Conservation (phyloP, 73 alveolate genomes). For the Symbiodinium pilosum region DNA sequence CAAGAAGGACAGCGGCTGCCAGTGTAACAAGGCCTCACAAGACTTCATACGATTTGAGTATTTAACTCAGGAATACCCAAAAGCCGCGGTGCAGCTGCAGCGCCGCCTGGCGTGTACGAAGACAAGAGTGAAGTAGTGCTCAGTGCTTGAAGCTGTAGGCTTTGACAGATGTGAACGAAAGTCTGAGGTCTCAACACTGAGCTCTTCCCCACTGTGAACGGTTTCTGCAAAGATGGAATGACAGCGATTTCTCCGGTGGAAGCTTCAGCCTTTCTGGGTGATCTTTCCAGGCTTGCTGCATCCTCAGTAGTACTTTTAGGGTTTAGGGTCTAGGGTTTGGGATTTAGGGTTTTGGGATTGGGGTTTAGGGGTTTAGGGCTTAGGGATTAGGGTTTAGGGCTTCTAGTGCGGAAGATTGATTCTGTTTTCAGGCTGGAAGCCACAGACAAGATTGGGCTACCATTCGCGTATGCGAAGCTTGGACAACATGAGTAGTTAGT, state of each 20-base stretch:
- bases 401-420: too few relatives aligned
- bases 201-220: conserved; percentile 91
- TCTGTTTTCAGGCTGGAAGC: conserved; percentile 45
- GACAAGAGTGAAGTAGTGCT: too few relatives aligned
- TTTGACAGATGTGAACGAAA: too few relatives aligned
- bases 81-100: conserved; percentile 51
- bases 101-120: conserved; percentile 11
- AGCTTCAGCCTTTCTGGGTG: conserved; percentile 71
- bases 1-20: conserved; percentile 24
- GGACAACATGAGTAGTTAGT: neutral
- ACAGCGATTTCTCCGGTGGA: conserved; percentile 43
- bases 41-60: neutral
- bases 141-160: too few relatives aligned
- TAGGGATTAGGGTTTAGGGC: too few relatives aligned
- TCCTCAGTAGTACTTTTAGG: neutral
- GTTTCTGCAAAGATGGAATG: conserved; percentile 70
- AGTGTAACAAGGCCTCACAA: neutral
- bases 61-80: conserved; percentile 31
- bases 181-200: conserved; percentile 78
- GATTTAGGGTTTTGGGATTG: neutral
- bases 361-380: neutral
- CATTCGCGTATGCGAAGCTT: conserved; percentile 71
- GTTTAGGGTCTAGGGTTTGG: neutral
- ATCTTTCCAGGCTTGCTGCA: conserved; percentile 15
- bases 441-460: conserved; percentile 90